Base-by-base conservation (phyloP, 2,329 filamentous ascomycete species). In the Helminthosporium solani region DNA sequence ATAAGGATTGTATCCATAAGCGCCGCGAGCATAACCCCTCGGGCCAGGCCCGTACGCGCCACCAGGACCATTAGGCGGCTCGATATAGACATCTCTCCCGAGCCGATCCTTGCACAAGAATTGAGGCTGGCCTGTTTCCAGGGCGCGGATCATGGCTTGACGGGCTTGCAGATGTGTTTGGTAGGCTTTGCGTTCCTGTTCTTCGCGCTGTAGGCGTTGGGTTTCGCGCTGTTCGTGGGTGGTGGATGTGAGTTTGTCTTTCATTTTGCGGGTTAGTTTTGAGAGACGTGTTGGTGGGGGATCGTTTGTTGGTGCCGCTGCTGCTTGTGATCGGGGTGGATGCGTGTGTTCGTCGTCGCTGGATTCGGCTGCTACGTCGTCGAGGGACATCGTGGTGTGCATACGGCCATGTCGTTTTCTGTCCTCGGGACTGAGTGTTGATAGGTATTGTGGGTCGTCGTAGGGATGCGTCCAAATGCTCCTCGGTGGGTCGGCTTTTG, bases 381-480 rank as follows among this genome's bases (percentile, higher is more conserved):
- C 74, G 11, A 71, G 46, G 9, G 67, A 71, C 38, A 70, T 59
- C 12, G 56, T 70, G 12, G 63, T 58, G 38, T 70, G 64, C 33
- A 72, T 53, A 7, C 62, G 60, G 36, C 66, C 66, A 33, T 82
- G 69, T 18, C 71, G 65, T 36, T 77, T 74, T 16, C 79, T 73
- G 56, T 83, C 78, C 40, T 74, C 66, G 0, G 72, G 61, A 0
- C 73, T 62, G 0, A 84, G 69, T 0, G 74, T 74, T 23, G 58
- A 58, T 20, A 84, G 67, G 58, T 77, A 83, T 40, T 74, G 54
- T 2, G 78, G 74, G 57, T 83, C 81, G 56, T 84, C 82, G 61
- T 82, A 79, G 0, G 82, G 81, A 58, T 84, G 82, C 35, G 76
- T 73, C 82, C 82, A 84, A 54, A 81, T 82, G 46, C 76, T 78